Evolutionary conservation across 345 rosid species (phyloP).

Genomic region (Citrus medica): DNA sequence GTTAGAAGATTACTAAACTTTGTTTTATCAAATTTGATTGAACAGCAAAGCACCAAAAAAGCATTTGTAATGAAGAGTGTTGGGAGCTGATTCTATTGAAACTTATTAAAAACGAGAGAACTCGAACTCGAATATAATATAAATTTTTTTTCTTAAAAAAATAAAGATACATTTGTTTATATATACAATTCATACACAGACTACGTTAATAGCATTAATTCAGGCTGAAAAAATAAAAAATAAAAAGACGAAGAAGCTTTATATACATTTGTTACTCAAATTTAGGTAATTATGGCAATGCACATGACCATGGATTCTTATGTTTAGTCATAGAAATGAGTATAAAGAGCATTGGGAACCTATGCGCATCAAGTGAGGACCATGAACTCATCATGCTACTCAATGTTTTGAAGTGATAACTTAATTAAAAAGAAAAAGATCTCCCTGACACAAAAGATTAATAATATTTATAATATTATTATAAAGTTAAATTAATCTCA

Average conservation of each 20-base stretch:
- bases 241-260: neutral
- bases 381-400: conserved; percentile 25
- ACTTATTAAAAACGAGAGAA: no score
- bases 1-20: neutral
- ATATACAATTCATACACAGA: neutral
- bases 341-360: conserved; percentile 8
- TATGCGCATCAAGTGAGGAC: neutral
- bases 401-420: conserved; percentile 6
- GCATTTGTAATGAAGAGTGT: neutral
- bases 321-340: neutral
- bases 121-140: no score
- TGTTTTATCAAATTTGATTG: neutral
- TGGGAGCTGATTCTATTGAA: neutral
- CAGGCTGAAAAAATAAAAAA: neutral
- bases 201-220: neutral
- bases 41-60: neutral
- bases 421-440: conserved; percentile 9
- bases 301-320: conserved; percentile 37
- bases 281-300: conserved; percentile 22
- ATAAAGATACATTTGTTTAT: no score
- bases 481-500: no score
- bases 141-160: no score
- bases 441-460: conserved; percentile 9
- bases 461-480: neutral
- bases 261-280: conserved; percentile 8